Percentiles rank a stretch among this genome's conserved stretches.
Evolutionary conservation across 495 filamentous ascomycete species (phyloP).

Genomic region (Podospora pseudopauciseta): DNA sequence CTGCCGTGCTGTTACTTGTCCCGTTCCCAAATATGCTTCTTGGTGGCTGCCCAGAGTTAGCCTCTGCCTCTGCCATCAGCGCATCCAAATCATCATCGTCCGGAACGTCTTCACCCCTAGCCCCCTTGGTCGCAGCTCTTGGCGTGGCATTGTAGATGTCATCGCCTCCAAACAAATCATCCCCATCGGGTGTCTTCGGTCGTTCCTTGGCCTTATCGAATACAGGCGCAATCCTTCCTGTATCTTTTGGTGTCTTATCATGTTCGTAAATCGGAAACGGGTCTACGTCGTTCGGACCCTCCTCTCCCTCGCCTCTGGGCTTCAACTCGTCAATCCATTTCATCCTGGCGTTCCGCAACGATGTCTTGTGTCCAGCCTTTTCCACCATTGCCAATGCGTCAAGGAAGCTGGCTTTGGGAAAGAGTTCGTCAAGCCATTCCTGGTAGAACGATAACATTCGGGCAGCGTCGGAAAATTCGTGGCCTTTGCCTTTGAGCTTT

Average conservation of each 20-base stretch:
- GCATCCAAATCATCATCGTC: conserved; percentile 52
- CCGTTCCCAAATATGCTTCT: conserved; percentile 22
- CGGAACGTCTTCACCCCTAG: conserved; percentile 27
- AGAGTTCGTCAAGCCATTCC: conserved; percentile 94
- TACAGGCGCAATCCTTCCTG: conserved; percentile 46
- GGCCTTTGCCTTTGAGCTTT: conserved; percentile 86
- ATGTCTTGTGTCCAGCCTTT: conserved; percentile 82
- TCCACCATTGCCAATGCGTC: conserved; percentile 91
- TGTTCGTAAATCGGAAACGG: conserved; percentile 32
- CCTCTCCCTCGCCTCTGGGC: conserved; percentile 46
- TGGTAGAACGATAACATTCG: conserved; percentile 88
- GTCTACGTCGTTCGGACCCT: conserved; percentile 45
- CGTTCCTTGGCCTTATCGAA: conserved; percentile 37
- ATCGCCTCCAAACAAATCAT: conserved; percentile 36
- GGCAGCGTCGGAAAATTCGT: conserved; percentile 88
- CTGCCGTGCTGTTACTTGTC: conserved; percentile 9
- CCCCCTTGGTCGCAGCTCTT: neutral
- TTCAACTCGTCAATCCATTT: conserved; percentile 80
- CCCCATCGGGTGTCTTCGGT: conserved; percentile 28
- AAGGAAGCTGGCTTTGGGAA: conserved; percentile 87
- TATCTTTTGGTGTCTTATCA: conserved; percentile 24
- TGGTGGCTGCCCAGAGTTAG: conserved; percentile 18
- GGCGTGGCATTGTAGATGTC: conserved; percentile 46
- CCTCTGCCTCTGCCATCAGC: conserved; percentile 47
- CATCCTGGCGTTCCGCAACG: conserved; percentile 60